A percentile compares a stretch with the other conserved stretches of the same genome.
Evolutionary conservation across 495 filamentous ascomycete genomes (phyloP).

Genomic region (Chaetomidium leptoderma): DNA sequence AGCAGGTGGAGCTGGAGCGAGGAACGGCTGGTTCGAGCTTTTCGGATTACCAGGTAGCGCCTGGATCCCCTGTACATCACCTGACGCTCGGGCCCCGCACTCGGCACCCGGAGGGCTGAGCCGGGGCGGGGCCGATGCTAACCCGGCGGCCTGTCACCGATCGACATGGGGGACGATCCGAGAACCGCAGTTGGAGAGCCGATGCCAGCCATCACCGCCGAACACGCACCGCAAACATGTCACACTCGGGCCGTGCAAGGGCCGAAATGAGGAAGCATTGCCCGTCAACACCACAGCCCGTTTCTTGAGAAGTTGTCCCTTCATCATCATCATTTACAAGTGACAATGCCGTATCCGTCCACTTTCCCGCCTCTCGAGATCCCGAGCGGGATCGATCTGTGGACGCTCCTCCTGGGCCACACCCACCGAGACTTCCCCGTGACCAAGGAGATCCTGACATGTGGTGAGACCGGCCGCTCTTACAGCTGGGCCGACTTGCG

Average conservation of each 20-base stretch:
- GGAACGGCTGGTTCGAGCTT: too few relatives aligned
- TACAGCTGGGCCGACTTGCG: slow-evolving; percentile 72
- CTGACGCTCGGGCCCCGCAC: slow-evolving; percentile 2
- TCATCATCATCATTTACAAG: not conserved
- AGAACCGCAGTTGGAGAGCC: slow-evolving; percentile 12
- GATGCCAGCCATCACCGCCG: slow-evolving; percentile 20
- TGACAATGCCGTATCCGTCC: slow-evolving; percentile 53
- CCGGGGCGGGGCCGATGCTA: slow-evolving; percentile 17
- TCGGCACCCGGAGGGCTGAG: not conserved
- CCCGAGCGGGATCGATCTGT: slow-evolving; percentile 62
- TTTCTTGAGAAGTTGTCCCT: not conserved
- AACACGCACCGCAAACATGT: not conserved
- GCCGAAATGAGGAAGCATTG: not conserved
- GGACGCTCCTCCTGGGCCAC: slow-evolving; percentile 62
- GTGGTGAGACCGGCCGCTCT: slow-evolving; percentile 65
- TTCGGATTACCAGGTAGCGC: too few relatives aligned
- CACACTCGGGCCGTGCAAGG: not conserved
- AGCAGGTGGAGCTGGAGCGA: too few relatives aligned
- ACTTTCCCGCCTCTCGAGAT: slow-evolving; percentile 56
- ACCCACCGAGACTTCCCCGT: slow-evolving; percentile 16
- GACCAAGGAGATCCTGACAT: slow-evolving; percentile 64
- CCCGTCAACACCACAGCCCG: not conserved
- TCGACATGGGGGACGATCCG: not conserved
- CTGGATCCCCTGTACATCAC: not conserved
- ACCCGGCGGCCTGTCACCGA: slow-evolving; percentile 6